Conservation (phyloP, 169 alveolate species). For the Blepharisma undulans region DNA sequence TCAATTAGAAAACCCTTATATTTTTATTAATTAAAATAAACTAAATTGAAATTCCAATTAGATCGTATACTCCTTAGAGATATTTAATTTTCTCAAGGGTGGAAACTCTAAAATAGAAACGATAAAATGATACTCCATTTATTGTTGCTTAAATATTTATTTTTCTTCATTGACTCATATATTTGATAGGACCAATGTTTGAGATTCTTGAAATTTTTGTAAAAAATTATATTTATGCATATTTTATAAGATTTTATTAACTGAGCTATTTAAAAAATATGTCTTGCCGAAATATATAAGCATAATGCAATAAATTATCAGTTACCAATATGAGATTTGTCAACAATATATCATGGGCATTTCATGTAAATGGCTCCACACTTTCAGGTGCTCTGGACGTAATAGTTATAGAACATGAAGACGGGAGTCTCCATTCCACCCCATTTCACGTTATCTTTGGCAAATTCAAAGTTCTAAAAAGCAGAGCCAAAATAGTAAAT, state of each 20-base stretch:
- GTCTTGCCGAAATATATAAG: background rate
- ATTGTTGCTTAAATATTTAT: too few relatives aligned
- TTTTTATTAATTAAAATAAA: too few relatives aligned
- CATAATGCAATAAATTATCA: background rate
- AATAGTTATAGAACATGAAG: slow-evolving; percentile 87
- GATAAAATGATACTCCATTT: too few relatives aligned
- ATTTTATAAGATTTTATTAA: background rate
- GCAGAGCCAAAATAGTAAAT: background rate
- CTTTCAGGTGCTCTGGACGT: slow-evolving; percentile 93
- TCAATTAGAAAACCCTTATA: too few relatives aligned
- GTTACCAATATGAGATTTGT: slow-evolving; percentile 70
- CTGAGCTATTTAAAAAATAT: background rate
- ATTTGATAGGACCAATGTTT: too few relatives aligned
- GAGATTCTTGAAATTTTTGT: too few relatives aligned
- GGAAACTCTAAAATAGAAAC: too few relatives aligned
- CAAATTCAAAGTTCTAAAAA: slow-evolving; percentile 16
- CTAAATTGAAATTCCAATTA: too few relatives aligned
- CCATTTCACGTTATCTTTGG: slow-evolving; percentile 33
- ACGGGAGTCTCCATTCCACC: slow-evolving; percentile 54
- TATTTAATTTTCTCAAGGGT: too few relatives aligned
- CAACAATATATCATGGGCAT: slow-evolving; percentile 88
- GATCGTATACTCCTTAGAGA: too few relatives aligned
- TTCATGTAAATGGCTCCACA: slow-evolving; percentile 93
- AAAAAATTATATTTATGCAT: too few relatives aligned
- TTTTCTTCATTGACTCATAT: too few relatives aligned